Percentiles rank a stretch among this genome's conserved stretches.
Conservation (phyloP, 257 asterid species). For the Nicotiana attenuata region DNA sequence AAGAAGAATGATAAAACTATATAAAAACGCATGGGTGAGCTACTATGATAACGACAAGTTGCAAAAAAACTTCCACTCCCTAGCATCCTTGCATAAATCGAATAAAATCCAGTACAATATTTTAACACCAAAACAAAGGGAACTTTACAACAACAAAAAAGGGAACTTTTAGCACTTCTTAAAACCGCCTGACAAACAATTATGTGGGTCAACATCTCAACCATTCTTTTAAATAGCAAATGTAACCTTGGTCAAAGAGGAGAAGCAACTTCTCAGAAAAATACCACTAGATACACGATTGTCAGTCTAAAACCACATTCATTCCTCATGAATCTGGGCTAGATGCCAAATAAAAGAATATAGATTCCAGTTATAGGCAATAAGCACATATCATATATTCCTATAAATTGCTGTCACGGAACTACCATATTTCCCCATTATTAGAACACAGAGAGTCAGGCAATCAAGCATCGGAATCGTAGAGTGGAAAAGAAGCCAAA, state of each 20-base stretch:
- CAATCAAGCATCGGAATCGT: background rate
- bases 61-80: background rate
- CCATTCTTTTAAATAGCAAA: background rate
- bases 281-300: background rate
- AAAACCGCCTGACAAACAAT: background rate
- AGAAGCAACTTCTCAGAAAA: background rate
- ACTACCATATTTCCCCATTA: slow-evolving; percentile 6
- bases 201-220: background rate
- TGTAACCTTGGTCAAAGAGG: background rate
- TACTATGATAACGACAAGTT: background rate
- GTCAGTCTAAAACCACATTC: background rate
- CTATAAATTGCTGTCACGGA: background rate
- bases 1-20: background rate
- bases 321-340: background rate
- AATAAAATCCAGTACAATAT: background rate
- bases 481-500: slow-evolving; percentile 1
- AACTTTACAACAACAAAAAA: background rate
- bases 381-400: background rate
- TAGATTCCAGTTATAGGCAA: background rate
- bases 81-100: background rate
- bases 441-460: background rate
- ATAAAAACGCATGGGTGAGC: background rate
- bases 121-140: background rate
- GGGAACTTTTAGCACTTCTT: background rate
- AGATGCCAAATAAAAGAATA: background rate